Conservation (phyloP, 805 yeast genomes). For the Candida sonorensis region DNA sequence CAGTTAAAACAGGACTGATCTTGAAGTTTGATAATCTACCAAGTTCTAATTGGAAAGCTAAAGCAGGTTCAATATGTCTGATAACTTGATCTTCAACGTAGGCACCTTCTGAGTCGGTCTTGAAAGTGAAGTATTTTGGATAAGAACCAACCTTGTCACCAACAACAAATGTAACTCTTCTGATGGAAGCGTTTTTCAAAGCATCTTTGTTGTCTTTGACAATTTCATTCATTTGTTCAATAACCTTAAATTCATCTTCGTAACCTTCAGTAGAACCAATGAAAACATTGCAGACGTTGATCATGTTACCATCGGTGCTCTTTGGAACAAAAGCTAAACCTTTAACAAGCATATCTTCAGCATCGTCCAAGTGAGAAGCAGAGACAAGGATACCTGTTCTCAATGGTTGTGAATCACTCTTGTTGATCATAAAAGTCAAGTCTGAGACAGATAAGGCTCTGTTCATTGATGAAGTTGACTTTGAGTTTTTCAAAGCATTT, state of each 20-base stretch:
- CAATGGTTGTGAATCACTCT: constrained; percentile 56
- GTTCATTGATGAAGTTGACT: constrained; percentile 40
- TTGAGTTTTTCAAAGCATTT: constrained; percentile 36
- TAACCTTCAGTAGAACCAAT: constrained; percentile 71
- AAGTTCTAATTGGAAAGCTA: constrained; percentile 94
- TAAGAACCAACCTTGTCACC: constrained; percentile 80
- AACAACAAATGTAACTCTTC: constrained; percentile 89
- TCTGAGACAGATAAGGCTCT: constrained; percentile 93
- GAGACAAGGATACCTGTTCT: constrained; percentile 85
- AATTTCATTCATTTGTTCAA: constrained; percentile 55
- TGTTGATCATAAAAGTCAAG: constrained; percentile 74
- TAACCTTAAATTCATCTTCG: constrained; percentile 59
- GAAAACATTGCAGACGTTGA: constrained; percentile 79
- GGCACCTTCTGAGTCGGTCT: constrained; percentile 47
- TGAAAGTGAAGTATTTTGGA: constrained; percentile 94
- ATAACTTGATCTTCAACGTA: constrained; percentile 85
- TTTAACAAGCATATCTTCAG: constrained; percentile 71
- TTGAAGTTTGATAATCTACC: constrained; percentile 92
- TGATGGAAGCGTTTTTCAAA: constrained; percentile 62
- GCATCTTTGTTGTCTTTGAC: constrained; percentile 66
- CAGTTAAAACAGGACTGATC: constrained; percentile 91
- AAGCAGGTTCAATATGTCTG: constrained; percentile 97
- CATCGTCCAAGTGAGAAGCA: constrained; percentile 77
- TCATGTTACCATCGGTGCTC: constrained; percentile 36
- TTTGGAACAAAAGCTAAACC: constrained; percentile 69